phyloP scores from a whole-genome alignment of 108 stramenopile species.

The Parietichytrium sp. region DNA sequence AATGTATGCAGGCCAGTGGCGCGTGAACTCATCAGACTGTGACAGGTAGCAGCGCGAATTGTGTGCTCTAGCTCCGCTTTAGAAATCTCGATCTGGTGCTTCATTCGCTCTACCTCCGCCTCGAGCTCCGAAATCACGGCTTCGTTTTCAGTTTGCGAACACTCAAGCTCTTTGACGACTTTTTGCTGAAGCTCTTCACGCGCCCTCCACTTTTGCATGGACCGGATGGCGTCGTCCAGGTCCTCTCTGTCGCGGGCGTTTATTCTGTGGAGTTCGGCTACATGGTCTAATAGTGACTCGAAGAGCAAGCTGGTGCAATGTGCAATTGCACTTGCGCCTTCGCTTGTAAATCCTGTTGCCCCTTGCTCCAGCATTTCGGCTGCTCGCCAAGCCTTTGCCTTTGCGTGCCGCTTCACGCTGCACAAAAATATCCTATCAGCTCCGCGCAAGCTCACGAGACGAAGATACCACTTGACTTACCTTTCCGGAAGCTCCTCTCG shows the following conservation, averaged over 20 bases:
- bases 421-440: not conserved
- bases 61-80: not conserved
- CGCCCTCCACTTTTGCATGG: constrained; percentile 16
- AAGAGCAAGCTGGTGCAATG: constrained; percentile 1
- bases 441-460: not conserved
- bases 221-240: not conserved
- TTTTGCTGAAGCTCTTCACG: not conserved
- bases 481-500: too few relatives aligned
- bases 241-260: not conserved
- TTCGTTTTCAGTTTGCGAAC: not conserved
- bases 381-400: not conserved
- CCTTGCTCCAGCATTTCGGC: too few relatives aligned
- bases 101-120: not conserved
- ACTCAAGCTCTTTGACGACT: not conserved
- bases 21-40: too few relatives aligned
- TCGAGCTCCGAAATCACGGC: not conserved
- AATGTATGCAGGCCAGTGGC: too few relatives aligned
- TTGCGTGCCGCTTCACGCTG: not conserved
- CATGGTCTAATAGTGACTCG: not conserved
- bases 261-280: not conserved
- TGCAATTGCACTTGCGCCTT: not conserved
- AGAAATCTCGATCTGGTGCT: not conserved
- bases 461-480: not conserved
- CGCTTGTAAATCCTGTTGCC: too few relatives aligned
- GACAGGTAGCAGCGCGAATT: too few relatives aligned